Conservation (phyloP, 768 basidiomycete species). For the Leccinum rimulosum region DNA sequence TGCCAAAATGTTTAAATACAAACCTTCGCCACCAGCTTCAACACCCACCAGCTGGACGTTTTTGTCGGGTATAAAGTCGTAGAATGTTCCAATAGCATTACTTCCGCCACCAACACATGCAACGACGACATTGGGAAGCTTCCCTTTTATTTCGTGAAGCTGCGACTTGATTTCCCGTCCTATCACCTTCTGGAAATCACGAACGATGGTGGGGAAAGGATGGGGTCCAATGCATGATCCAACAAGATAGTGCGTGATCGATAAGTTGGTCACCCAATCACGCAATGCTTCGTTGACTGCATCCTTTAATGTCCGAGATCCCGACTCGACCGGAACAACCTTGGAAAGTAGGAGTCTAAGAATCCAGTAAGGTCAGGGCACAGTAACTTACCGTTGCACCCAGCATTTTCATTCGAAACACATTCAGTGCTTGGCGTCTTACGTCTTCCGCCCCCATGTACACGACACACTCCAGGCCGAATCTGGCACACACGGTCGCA, state of each 20-base stretch:
- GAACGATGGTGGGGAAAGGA: conserved; percentile 98
- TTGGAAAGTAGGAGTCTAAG: conserved; percentile 28
- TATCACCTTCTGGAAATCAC: conserved; percentile 96
- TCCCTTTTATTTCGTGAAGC: conserved; percentile 65
- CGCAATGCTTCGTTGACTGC: conserved; percentile 98
- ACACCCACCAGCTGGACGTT: conserved; percentile 86
- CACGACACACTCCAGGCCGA: conserved; percentile 91
- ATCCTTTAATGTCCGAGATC: conserved; percentile 94
- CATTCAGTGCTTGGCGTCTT: conserved; percentile 92
- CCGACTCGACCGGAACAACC: conserved; percentile 93
- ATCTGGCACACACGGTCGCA: conserved; percentile 96
- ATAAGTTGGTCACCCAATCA: conserved; percentile 96
- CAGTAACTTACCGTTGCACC: conserved; percentile 69
- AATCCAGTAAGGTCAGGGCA: background rate
- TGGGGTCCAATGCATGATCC: conserved; percentile 98
- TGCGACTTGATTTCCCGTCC: conserved; percentile 93
- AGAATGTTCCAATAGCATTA: conserved; percentile 98
- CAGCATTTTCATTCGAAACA: conserved; percentile 97
- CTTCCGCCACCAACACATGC: conserved; percentile 98
- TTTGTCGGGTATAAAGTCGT: conserved; percentile 91
- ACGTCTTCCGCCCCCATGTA: conserved; percentile 99
- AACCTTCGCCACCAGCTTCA: conserved; percentile 96
- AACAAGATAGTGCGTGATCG: conserved; percentile 93
- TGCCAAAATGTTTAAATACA: conserved; percentile 9
- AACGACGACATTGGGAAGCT: conserved; percentile 90